Evolutionary conservation across 2,329 filamentous ascomycete genomes (phyloP).

Genomic region (Dactylellina leptospora): DNA sequence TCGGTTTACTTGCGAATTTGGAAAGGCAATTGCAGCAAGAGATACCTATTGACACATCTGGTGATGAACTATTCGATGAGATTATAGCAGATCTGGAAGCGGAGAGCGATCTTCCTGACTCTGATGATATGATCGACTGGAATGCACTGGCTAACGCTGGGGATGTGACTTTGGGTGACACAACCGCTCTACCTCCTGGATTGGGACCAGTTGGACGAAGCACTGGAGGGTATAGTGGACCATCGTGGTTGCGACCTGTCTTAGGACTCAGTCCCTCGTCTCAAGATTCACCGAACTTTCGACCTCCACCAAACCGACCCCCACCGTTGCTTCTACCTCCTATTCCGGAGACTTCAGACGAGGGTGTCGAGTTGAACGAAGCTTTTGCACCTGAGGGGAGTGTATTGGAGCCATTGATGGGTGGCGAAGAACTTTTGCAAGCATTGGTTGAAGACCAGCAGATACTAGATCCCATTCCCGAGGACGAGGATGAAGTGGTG

Average conservation of each 20-base stretch:
- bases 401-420: too few relatives aligned
- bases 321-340: too few relatives aligned
- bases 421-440: too few relatives aligned
- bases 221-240: not conserved
- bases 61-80: constrained; percentile 1
- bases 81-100: not conserved
- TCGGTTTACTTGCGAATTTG: not conserved
- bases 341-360: too few relatives aligned
- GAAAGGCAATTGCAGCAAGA: not conserved
- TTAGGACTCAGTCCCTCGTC: not conserved
- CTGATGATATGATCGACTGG: not conserved
- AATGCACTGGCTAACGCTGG: not conserved
- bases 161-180: not conserved
- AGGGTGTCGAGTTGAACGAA: too few relatives aligned
- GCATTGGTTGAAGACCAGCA: too few relatives aligned
- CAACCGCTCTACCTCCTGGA: not conserved
- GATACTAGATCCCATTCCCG: too few relatives aligned
- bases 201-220: too few relatives aligned
- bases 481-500: too few relatives aligned
- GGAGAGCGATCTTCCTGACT: not conserved
- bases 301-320: not conserved
- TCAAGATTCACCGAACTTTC: not conserved
- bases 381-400: too few relatives aligned
- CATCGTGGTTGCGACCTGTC: not conserved
- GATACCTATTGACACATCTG: not conserved